Evolutionary conservation across 495 filamentous ascomycete species (phyloP), one percentile per base, ranked within the genome.

Genomic region (Xylaria flabelliformis): DNA sequence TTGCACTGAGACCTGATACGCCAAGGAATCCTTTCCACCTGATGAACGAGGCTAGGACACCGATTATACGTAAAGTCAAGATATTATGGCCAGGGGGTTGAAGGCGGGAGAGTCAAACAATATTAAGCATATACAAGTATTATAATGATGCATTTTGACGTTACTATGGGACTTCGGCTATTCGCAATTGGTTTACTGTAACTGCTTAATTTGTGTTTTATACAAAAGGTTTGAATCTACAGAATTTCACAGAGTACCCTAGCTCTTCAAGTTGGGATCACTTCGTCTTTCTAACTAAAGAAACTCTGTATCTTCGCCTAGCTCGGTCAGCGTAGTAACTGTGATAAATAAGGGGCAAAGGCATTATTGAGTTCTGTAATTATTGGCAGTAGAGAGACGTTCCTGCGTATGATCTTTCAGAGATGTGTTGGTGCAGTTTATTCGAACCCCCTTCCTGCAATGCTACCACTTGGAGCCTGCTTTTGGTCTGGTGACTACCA

Each of bases 1-100:
- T 68, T 68, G 41, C 67, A 59, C 4, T 46, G 39, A 56, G 5
- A 69, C 67, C 67, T 69, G 67, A 69, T 62, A 62, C 67, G 67
- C 67, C 67, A 69, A 69, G 67, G 8, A 61, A 69, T 69, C 67
- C 67, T 69, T 53, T 15, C 21, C 17, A 69, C 67, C 55, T 46
- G 41, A 51, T 34, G 34, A 39, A 29, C 39, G 7, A 51, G 21
- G 51, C 36, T 46, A 44, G 64, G 64, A 41, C 15, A 67, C 41
- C 29, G 19, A 21, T 32, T 34, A 39, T 29, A 29, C 26, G 26
- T 29, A 42, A 64, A 13, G n/a, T 32, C 7, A 32, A 42, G 34
- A 26, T 64, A 39, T 0, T 63, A 46, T 42, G n/a, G 41, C 19
- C 21, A 46, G 39, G 62, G 62, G 42, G 21, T 46, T 39, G 12